These are phyloP conservation scores for Pugionium cornutum DNA, from an alignment of 345 rosid species.

Conservation along the genomic window DNA sequence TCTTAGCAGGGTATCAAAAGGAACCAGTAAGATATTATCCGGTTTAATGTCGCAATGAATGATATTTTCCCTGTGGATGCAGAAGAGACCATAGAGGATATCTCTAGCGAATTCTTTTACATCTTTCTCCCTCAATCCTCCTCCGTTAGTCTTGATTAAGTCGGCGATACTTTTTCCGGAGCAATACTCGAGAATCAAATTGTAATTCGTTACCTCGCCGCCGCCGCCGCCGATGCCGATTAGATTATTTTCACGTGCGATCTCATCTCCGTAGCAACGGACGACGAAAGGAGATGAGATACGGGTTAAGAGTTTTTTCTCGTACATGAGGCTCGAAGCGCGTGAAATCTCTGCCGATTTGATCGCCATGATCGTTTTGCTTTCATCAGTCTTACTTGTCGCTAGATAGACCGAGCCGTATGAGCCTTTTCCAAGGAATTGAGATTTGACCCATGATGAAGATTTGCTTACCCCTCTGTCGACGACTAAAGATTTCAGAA, in stretches of 20 bases:
- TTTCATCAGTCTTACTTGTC: background rate
- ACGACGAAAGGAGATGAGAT: background rate
- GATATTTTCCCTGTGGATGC: constrained; percentile 4
- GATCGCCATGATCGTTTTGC: background rate
- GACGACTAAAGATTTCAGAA: background rate
- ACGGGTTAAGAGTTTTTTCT: background rate
- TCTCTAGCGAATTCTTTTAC: background rate
- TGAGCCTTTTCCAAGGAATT: background rate
- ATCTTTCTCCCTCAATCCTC: background rate
- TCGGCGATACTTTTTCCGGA: background rate
- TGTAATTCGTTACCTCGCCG: background rate
- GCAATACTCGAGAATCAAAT: constrained; percentile 9
- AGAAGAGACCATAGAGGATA: constrained; percentile 12
- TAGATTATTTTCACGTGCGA: background rate
- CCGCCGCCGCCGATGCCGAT: background rate
- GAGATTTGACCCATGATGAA: constrained; percentile 3
- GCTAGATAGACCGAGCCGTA: constrained; percentile 8
- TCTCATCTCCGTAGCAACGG: constrained; percentile 5
- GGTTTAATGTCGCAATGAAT: constrained; percentile 36
- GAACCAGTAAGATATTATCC: constrained; percentile 19
- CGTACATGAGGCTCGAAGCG: background rate
- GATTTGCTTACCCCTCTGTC: background rate
- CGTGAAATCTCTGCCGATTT: background rate
- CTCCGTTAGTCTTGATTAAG: background rate
- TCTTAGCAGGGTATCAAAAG: background rate